A percentile compares a stretch with the other conserved stretches of the same genome.
phyloP scores from a whole-genome alignment of 2,329 filamentous ascomycete genomes.

The Aspergillus costaricaensis region DNA sequence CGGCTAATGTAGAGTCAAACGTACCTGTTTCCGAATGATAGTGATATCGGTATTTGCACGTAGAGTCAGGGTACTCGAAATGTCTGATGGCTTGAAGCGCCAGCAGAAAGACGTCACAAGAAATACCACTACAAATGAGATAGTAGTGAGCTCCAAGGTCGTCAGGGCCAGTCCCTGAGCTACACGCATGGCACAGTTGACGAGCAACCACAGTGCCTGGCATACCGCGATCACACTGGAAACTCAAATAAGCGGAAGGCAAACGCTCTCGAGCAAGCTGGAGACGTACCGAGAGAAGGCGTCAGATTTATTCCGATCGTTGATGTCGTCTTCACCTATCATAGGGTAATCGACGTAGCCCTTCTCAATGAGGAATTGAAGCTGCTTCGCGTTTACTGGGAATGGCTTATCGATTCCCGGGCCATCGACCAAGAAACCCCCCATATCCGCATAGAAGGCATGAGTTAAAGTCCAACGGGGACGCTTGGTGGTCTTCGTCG shows the following conservation, averaged over 20 bases:
- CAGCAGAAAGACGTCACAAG: constrained; percentile 1
- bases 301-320: constrained; percentile 2
- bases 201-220: neutral
- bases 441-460: constrained; percentile 6
- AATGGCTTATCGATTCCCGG: neutral
- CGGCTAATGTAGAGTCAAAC: neutral
- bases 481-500: neutral
- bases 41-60: neutral
- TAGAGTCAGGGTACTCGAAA: neutral
- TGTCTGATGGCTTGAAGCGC: neutral
- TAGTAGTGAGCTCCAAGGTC: neutral
- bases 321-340: neutral
- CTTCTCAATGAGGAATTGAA: neutral
- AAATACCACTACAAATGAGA: neutral
- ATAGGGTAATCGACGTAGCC: neutral
- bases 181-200: neutral
- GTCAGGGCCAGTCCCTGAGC: neutral
- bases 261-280: neutral
- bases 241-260: neutral
- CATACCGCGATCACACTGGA: neutral
- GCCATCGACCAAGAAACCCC: neutral
- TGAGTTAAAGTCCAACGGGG: neutral
- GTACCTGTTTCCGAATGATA: neutral
- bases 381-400: neutral
- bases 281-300: neutral